Percentiles rank a stretch among this genome's conserved stretches.
Conservation (phyloP, 345 rosid species). For the Dimocarpus longan region DNA sequence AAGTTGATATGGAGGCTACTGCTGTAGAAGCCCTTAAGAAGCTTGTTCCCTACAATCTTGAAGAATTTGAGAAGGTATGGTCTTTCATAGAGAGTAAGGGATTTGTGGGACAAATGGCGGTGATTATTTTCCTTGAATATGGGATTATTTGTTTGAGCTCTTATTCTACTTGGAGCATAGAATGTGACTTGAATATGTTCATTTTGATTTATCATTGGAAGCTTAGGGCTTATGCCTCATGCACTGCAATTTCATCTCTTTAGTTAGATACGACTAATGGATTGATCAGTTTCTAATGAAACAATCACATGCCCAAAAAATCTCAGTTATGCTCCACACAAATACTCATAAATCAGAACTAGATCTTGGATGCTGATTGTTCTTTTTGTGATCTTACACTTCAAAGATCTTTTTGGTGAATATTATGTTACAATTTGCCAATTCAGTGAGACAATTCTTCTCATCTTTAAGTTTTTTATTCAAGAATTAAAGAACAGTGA, state of each 20-base stretch:
- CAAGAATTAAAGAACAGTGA: no score
- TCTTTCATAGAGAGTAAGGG: not conserved
- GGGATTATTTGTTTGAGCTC: not conserved
- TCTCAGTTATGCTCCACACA: no score
- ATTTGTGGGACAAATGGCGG: not conserved
- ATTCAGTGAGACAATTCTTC: no score
- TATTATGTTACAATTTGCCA: no score
- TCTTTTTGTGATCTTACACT: no score
- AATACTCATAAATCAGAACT: no score
- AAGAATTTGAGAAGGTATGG: constrained; percentile 77
- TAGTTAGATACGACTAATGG: not conserved
- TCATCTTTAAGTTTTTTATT: no score
- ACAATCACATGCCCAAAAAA: no score
- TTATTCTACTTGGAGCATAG: not conserved
- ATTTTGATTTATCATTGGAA: not conserved
- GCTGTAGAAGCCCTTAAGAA: constrained; percentile 83
- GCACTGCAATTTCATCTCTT: not conserved
- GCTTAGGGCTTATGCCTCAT: not conserved
- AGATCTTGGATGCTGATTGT: no score
- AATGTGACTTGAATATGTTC: not conserved
- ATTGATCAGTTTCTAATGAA: no score
- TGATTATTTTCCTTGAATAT: not conserved
- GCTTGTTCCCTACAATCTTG: constrained; percentile 67
- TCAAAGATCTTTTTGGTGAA: no score
- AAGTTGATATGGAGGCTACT: constrained; percentile 61